A percentile compares a stretch with the other conserved stretches of the same genome.
Evolutionary conservation across 2,329 filamentous ascomycete genomes (phyloP).

Genomic region (Aureobasidium vineae): DNA sequence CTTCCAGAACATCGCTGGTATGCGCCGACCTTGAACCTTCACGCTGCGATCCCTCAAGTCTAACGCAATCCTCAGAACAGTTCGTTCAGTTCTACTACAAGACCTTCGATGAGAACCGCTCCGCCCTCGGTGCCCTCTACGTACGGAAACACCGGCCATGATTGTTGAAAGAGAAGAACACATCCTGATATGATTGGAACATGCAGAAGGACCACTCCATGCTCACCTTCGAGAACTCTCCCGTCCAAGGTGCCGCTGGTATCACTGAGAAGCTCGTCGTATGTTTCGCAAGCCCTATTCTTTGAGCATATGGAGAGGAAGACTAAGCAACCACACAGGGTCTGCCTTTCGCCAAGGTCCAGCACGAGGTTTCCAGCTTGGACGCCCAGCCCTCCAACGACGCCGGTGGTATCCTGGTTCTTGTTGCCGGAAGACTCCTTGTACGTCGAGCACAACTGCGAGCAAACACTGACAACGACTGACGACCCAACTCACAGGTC

Average conservation of each 20-base stretch:
- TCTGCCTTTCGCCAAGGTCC: slow-evolving; percentile 78
- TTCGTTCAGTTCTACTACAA: slow-evolving; percentile 92
- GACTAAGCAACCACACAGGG: slow-evolving; percentile 48
- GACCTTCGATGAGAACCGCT: slow-evolving; percentile 74
- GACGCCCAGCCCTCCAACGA: slow-evolving; percentile 77
- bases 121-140: slow-evolving; percentile 68
- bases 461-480: not conserved
- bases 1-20: slow-evolving; percentile 47
- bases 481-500: slow-evolving; percentile 55
- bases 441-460: slow-evolving; percentile 52
- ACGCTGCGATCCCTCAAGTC: not conserved
- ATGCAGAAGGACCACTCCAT: slow-evolving; percentile 76
- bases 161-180: slow-evolving; percentile 27
- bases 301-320: slow-evolving; percentile 2
- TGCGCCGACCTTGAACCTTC: slow-evolving; percentile 31
- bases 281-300: slow-evolving; percentile 38
- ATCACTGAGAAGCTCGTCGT: slow-evolving; percentile 85
- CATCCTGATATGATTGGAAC: slow-evolving; percentile 2
- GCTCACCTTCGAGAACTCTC: slow-evolving; percentile 83
- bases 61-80: slow-evolving; percentile 58
- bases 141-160: slow-evolving; percentile 53
- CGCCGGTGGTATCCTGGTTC: slow-evolving; percentile 71
- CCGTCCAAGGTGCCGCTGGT: slow-evolving; percentile 59
- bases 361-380: slow-evolving; percentile 71
- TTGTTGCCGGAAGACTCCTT: slow-evolving; percentile 82